phyloP scores from a whole-genome alignment of 768 basidiomycete species.

The Kwoniella sp. region DNA sequence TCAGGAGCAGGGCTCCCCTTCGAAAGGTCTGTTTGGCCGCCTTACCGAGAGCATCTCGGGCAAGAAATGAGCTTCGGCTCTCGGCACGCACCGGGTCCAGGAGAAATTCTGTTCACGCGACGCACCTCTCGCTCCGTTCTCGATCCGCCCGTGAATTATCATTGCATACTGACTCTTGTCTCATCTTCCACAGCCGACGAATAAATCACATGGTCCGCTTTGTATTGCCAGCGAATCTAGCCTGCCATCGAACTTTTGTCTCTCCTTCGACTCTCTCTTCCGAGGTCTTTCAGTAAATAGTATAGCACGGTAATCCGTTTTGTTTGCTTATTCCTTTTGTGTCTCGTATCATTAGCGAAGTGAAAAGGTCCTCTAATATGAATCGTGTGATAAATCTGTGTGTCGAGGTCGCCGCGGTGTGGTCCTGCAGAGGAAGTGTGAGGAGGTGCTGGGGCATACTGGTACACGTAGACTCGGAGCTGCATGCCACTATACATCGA shows the following conservation, averaged over 20 bases:
- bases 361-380: constrained; percentile 1
- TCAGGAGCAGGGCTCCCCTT: background rate
- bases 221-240: background rate
- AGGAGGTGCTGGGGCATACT: no score
- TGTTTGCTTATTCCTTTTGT: background rate
- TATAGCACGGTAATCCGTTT: no score
- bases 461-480: no score
- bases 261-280: background rate
- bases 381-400: no score
- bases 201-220: no score
- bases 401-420: no score
- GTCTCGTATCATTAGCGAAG: background rate
- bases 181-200: background rate
- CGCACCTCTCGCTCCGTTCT: background rate
- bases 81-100: background rate
- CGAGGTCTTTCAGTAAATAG: background rate
- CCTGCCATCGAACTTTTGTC: background rate
- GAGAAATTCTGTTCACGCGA: background rate
- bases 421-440: no score
- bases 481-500: no score
- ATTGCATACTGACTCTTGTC: background rate
- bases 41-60: constrained; percentile 43
- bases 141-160: background rate
- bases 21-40: constrained; percentile 30
- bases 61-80: no score